Percentiles rank a stretch among this genome's conserved stretches.
phyloP scores from a whole-genome alignment of 768 basidiomycete genomes.

The Leccinum fibrillosum region DNA sequence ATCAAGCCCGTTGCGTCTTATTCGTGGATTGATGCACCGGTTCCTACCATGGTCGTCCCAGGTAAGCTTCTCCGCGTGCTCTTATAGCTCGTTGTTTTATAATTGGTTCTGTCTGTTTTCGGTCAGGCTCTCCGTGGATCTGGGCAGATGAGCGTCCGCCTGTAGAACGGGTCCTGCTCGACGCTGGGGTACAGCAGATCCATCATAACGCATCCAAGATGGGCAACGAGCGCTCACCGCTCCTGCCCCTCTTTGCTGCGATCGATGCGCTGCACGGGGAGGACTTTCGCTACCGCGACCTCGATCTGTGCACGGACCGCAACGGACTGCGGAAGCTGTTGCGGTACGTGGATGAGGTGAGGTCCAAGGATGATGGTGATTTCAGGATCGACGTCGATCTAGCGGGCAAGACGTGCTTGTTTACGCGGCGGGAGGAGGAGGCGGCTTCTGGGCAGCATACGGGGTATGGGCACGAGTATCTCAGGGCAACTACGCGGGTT shows the following conservation, averaged over 20 bases:
- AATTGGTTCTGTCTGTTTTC: not conserved
- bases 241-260: constrained; percentile 59
- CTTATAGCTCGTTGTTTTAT: not conserved
- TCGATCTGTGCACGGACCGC: constrained; percentile 59
- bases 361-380: constrained; percentile 24
- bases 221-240: constrained; percentile 30
- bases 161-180: constrained; percentile 54
- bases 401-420: constrained; percentile 56
- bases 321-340: constrained; percentile 63
- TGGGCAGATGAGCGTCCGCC: constrained; percentile 48
- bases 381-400: constrained; percentile 74
- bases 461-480: constrained; percentile 60
- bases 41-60: constrained; percentile 52
- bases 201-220: constrained; percentile 58
- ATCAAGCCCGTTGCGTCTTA: constrained; percentile 49
- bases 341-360: constrained; percentile 40
- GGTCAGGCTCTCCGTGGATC: constrained; percentile 46
- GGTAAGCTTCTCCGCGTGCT: constrained; percentile 28
- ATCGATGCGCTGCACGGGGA: constrained; percentile 40
- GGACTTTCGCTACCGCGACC: constrained; percentile 29
- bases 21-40: constrained; percentile 44
- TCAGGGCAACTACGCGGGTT: constrained; percentile 49
- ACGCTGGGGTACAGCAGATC: constrained; percentile 45
- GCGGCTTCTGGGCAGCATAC: constrained; percentile 24
- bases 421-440: constrained; percentile 56